Evolutionary conservation across 2,329 filamentous ascomycete genomes (phyloP), one percentile per base, ranked within the genome.

Genomic region (Tricladium varicosporioides): DNA sequence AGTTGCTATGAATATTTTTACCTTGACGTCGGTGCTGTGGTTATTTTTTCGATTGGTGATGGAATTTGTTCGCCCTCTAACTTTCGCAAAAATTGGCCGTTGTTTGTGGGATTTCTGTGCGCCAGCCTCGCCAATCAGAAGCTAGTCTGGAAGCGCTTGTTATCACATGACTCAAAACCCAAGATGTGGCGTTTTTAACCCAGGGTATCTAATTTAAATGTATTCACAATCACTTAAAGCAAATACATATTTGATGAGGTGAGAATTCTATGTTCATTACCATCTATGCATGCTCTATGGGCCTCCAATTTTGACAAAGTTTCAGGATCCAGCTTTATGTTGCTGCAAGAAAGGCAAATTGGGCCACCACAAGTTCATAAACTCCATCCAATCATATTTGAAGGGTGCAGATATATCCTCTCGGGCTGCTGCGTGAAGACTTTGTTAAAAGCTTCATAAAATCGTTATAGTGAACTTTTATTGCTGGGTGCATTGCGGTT

Each of bases 401-500:
- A 7, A 27, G 22, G 4, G 7, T 27, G 7, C 22, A 3, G 7
- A 7, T 27, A 27, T 27, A 7, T 27, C 22, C 22, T 27, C 22
- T 27, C 16, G 43, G 44, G 33, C 19, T 49, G 54, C 50, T 50
- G 15, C 33, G 43, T 53, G 15, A 57, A 33, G 13, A 31, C 51
- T 33, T 45, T 40, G 22, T 18, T 15, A 53, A 19, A 11, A 9
- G 22, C 14, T 53, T 31, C 40, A 49, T 44, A 10, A 52, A 31
- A 32, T 10, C 36, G 45, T 53, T 54, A 15, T 22, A 18, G 43
- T 10, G 27, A 19, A 22, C 31, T 43, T 58, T 59, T 67, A 72
- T 60, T 72, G 70, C 48, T 69, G 70, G 47, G 69, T 64, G 69
- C 89, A 92, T 72, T 92, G 89, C 27, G 88, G 78, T 56, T 78